A percentile compares a stretch with the other conserved stretches of the same genome.
Evolutionary conservation across 2,329 filamentous ascomycete species (phyloP).

Genomic region (Cladophialophora psammophila): DNA sequence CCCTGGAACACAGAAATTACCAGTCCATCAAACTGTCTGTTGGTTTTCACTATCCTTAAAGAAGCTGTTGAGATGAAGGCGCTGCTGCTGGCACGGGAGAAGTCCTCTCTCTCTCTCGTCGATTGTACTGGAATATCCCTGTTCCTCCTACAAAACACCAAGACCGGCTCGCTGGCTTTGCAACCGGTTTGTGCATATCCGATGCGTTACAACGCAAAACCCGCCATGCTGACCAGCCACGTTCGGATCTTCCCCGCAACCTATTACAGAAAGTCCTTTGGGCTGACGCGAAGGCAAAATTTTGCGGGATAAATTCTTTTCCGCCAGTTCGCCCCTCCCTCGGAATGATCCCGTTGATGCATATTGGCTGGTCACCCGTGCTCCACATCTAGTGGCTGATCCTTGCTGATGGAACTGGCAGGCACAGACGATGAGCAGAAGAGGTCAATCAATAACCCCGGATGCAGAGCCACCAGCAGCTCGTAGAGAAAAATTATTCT

Average conservation of each 20-base stretch:
- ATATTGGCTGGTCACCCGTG: neutral
- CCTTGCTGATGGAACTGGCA: neutral
- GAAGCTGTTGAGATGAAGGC: neutral
- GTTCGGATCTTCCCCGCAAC: neutral
- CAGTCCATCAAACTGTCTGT: neutral
- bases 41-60: neutral
- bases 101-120: neutral
- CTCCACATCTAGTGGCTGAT: neutral
- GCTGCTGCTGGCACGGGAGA: neutral
- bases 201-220: neutral
- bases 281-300: neutral
- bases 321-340: neutral
- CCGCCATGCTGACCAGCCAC: neutral
- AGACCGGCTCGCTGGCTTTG: neutral
- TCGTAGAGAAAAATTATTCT: conserved; percentile 19
- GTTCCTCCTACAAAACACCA: neutral
- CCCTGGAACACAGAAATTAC: neutral
- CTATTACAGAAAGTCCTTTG: neutral
- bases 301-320: conserved; percentile 19
- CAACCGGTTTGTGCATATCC: neutral
- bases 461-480: neutral
- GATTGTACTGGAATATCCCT: neutral
- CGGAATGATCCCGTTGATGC: neutral
- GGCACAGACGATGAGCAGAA: conserved; percentile 4
- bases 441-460: conserved; percentile 1